Evolutionary conservation across 2,329 filamentous ascomycete species (phyloP), one percentile per base, ranked within the genome.

Genomic region (Aphanoascus verrucosus): DNA sequence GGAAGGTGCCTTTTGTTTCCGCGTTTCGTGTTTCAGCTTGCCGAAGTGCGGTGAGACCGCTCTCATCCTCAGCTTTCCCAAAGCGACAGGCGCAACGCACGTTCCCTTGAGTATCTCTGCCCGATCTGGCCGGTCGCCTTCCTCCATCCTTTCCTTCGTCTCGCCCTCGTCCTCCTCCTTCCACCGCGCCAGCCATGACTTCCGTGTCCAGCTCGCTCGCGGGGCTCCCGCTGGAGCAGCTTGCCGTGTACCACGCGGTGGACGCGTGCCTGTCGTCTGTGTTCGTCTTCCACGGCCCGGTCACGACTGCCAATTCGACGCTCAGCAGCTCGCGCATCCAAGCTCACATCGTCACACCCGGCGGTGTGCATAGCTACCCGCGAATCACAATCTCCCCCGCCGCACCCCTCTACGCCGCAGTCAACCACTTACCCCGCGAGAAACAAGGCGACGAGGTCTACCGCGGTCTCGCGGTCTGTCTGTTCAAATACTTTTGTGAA

Each of bases 401-500:
- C 64, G 95, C 91, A 45, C 83, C 88, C 49, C 85, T 94, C 64
- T 97, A 97, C 70, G 80, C 83, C 60, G 91, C 90, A 52, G 93
- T 98, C 68, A 84, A 87, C 66, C 83, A 90, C 67, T 79, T 98
- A 42, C 89, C 93, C 41, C 85, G 89, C 65, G 91, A 96, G 67
- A 89, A 90, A 69, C 93, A 97, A 74, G 91, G 91, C 63, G 91
- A 97, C 67, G 91, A 97, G 69, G 78, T 94, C 59, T 94, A 86
- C 70, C 84, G 93, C 44, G 93, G 85, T 15, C 78, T 98, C 53
- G 93, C 91, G 46, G 94, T 97, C 69, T 89, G 88, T 54, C 77
- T 98, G 60, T 85, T 85, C 74, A 96, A 94, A 68, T 98, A 96
- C 75, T 97, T 96, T 66, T 79, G 81, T 57, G 91, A 97, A 70